phyloP scores from a whole-genome alignment of 805 yeast species.

The Lipomyces yamanashiensis region DNA sequence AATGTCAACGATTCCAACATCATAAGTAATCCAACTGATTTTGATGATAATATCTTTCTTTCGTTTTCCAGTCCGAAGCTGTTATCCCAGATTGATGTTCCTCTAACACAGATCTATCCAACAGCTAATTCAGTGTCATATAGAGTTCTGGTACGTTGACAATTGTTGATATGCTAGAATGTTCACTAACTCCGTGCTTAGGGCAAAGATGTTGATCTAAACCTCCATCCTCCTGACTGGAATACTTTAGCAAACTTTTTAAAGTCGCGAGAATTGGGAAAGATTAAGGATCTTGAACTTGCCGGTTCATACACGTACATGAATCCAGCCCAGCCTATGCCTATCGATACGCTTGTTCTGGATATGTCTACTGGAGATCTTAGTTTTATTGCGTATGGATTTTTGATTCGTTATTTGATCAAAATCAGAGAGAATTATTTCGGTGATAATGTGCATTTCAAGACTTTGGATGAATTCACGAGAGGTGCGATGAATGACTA shows the following conservation, averaged over 20 bases:
- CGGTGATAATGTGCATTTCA: constrained; percentile 82
- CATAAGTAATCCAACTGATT: constrained; percentile 85
- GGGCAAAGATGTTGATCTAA: constrained; percentile 52
- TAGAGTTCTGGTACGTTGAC: background rate
- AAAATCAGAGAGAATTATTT: constrained; percentile 84
- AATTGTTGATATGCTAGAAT: background rate
- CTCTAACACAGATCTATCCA: constrained; percentile 53
- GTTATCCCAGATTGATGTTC: constrained; percentile 56
- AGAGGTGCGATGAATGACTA: constrained; percentile 35
- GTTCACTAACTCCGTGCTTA: background rate
- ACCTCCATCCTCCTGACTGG: constrained; percentile 87
- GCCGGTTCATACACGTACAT: constrained; percentile 69
- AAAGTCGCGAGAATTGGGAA: constrained; percentile 65
- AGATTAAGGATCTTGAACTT: constrained; percentile 63
- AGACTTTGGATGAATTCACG: constrained; percentile 82
- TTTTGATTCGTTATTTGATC: constrained; percentile 73
- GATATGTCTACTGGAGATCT: constrained; percentile 69
- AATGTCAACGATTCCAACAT: constrained; percentile 89
- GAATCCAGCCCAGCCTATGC: constrained; percentile 62
- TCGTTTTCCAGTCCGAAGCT: constrained; percentile 71
- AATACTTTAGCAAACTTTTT: constrained; percentile 79
- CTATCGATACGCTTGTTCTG: constrained; percentile 70
- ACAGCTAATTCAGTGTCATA: constrained; percentile 38
- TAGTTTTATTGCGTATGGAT: constrained; percentile 77
- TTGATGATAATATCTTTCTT: constrained; percentile 75